Evolutionary conservation across 306 rosid genomes (phyloP), one percentile per base, ranked within the genome.

Genomic region (Corylus americana): DNA sequence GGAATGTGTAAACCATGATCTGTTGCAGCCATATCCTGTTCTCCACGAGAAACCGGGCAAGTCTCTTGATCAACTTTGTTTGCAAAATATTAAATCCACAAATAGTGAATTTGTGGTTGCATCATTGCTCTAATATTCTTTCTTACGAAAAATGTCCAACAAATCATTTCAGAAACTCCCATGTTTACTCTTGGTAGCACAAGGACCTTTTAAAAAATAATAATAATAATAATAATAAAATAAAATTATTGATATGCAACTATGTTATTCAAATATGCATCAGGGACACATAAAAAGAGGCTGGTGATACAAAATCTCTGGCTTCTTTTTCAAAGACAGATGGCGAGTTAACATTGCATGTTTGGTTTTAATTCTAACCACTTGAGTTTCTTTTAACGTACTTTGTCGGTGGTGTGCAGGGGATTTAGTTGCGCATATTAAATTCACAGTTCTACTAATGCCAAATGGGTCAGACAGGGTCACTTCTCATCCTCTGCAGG

Each of bases 1-100:
- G 0, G 99, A 95, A 79, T 95, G 99, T 8, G 90, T 91, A 66
- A 95, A 95, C 75, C 99, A 91, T 11, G 99, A 95, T 18, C 98
- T 95, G 31, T 82, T 95, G 85, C 98, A 95, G 81, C 98, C 98
- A 9, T 95, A 91, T 85, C 99, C 99, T 9, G 97, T 95, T 62
- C 88, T 95, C 51, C 98, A 95, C n/a, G 98, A 95, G 83, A 95
- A 95, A 77, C 96, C 96, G 67, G 99, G 99, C 93, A 86, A 53
- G n/a, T 53, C 18, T 16, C 57, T 49, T 49, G 14, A 49, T 49
- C 53, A 49, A 9, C 53, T 49, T 49, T 49, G 53, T 49, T 49
- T 49, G 53, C 53, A 49, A 49, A 42, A 9, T 48, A 8, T 8
- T 48, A 9, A 48, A 48, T 48, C 13, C 13, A 48, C 12, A 48